These are phyloP conservation scores for Crithidia thermophila DNA, from an alignment of 208 protist species.

Conservation along the genomic window DNA sequence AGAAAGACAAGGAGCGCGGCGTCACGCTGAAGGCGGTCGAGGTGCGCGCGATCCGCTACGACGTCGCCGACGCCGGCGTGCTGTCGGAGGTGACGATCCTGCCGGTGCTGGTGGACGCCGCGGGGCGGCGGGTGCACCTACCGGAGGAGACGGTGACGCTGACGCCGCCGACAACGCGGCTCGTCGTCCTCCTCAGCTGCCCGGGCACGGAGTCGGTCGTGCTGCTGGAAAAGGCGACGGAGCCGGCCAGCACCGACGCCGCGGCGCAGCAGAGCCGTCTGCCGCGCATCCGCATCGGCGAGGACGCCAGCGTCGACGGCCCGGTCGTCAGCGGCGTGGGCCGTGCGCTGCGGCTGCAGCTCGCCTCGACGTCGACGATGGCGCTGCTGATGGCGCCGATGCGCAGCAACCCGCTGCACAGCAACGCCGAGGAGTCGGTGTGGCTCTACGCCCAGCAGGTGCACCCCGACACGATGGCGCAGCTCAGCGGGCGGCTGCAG, in stretches of 20 bases:
- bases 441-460: conserved; percentile 77
- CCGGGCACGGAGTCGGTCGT: conserved; percentile 39
- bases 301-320: conserved; percentile 52
- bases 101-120: conserved; percentile 49
- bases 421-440: conserved; percentile 66
- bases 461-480: conserved; percentile 60
- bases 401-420: conserved; percentile 51
- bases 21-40: conserved; percentile 53
- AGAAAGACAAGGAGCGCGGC: conserved; percentile 22
- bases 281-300: conserved; percentile 48
- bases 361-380: conserved; percentile 37
- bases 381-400: conserved; percentile 56
- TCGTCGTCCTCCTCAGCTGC: conserved; percentile 63
- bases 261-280: conserved; percentile 56
- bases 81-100: conserved; percentile 68
- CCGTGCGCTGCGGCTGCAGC: conserved; percentile 52
- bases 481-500: conserved; percentile 52
- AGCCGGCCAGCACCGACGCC: conserved; percentile 39
- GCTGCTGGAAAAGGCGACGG: conserved; percentile 59
- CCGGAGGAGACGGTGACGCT: conserved; percentile 57
- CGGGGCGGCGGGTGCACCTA: conserved; percentile 44
- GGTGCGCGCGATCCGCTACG: conserved; percentile 64
- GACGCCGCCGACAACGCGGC: conserved; percentile 59
- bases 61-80: conserved; percentile 26
- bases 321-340: conserved; percentile 47